These are phyloP conservation scores for Eimeria acervulina DNA, from an alignment of 169 alveolate genomes.

Conservation along the genomic window DNA sequence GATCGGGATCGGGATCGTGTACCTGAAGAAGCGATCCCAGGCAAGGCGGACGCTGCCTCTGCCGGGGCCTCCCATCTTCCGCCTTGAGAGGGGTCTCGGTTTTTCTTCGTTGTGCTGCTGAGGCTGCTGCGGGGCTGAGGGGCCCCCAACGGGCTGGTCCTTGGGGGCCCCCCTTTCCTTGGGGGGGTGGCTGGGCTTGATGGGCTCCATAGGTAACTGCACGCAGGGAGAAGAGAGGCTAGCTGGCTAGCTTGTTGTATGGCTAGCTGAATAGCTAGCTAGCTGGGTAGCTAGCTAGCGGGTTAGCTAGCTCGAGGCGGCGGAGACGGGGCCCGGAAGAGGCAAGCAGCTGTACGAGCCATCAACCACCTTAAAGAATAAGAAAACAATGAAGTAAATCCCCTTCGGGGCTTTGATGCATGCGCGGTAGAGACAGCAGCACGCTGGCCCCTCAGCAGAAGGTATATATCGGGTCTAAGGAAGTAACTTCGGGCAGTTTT, in stretches of 20 bases:
- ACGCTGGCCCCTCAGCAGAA: not conserved
- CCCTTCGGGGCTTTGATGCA: not conserved
- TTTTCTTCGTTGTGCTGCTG: not conserved
- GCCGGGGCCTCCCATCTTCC: slow-evolving; percentile 16
- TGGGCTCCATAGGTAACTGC: slow-evolving; percentile 2
- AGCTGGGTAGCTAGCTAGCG: no score
- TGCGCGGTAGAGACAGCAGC: not conserved
- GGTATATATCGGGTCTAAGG: not conserved
- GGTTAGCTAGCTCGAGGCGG: not conserved
- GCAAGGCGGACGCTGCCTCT: slow-evolving; percentile 30
- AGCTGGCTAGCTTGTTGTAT: not conserved
- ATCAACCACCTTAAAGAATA: not conserved
- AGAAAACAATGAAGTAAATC: not conserved
- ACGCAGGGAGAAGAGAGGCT: not conserved
- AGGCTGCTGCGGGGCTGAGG: not conserved
- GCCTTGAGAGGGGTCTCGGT: not conserved
- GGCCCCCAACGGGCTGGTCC: not conserved
- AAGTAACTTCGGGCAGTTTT: not conserved
- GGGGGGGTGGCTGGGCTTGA: not conserved
- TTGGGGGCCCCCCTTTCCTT: not conserved
- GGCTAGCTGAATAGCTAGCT: not conserved
- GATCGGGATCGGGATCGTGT: not conserved
- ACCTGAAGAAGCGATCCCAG: slow-evolving; percentile 58
- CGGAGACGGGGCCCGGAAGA: not conserved
- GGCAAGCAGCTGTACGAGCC: not conserved